These are phyloP conservation scores for Aspergillus transmontanensis DNA, from an alignment of 2,329 filamentous ascomycete genomes.

Conservation along the genomic window DNA sequence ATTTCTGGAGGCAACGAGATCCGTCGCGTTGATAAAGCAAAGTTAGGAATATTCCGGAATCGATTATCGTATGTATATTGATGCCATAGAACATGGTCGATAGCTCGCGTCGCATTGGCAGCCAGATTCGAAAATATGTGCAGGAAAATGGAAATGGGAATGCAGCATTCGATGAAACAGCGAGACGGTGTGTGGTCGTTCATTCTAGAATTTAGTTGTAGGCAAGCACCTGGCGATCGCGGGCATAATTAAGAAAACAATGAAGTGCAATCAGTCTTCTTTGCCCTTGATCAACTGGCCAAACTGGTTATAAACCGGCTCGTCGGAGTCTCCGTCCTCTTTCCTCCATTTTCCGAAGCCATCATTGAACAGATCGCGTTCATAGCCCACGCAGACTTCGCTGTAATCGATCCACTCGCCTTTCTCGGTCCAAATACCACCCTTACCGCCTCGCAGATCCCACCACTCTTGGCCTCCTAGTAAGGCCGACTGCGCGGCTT, in stretches of 20 bases:
- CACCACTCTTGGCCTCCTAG: conserved; percentile 52
- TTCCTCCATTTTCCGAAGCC: conserved; percentile 45
- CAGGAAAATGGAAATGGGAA: conserved; percentile 5
- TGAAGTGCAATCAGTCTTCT: conserved; percentile 18
- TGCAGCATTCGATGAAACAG: not conserved
- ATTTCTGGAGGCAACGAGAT: not conserved
- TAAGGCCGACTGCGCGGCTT: conserved; percentile 47
- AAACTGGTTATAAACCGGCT: conserved; percentile 43
- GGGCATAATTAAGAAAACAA: not conserved
- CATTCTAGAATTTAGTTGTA: not conserved
- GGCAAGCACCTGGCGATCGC: not conserved
- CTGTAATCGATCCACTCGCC: conserved; percentile 53
- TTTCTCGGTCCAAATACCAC: conserved; percentile 57
- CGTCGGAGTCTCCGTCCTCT: conserved; percentile 35
- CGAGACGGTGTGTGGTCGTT: not conserved
- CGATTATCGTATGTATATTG: not conserved
- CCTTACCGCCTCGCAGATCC: conserved; percentile 55
- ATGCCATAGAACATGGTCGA: not conserved
- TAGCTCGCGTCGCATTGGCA: not conserved
- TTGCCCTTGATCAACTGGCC: conserved; percentile 41
- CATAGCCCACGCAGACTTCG: conserved; percentile 50
- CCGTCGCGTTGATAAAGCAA: no score
- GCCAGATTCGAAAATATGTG: conserved; percentile 10
- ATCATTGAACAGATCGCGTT: conserved; percentile 52
- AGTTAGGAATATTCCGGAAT: not conserved